Conservation (phyloP, 306 rosid species). For the Potentilla sterilis region DNA sequence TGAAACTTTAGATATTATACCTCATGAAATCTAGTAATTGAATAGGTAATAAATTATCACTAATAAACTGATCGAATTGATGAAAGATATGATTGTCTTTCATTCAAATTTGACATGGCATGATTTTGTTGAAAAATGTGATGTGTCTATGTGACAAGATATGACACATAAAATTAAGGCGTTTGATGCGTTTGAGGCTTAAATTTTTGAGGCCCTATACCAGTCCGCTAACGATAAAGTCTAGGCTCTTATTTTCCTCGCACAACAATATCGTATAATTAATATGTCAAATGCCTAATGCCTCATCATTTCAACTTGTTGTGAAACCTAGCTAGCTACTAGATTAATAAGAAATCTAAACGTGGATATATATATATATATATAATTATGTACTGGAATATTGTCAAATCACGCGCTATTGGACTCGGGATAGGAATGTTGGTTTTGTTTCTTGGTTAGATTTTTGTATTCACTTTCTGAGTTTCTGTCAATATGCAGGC, state of each 20-base stretch:
- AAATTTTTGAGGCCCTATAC: no score
- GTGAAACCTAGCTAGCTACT: not conserved
- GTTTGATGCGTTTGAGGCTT: no score
- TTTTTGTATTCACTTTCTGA: not conserved
- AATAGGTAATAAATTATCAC: no score
- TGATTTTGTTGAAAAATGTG: no score
- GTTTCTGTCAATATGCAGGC: constrained; percentile 40
- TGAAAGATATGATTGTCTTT: no score
- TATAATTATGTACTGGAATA: not conserved
- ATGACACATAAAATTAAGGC: no score
- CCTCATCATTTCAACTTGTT: not conserved
- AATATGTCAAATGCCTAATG: not conserved
- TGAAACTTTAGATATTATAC: no score
- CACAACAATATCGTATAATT: not conserved
- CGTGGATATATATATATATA: not conserved
- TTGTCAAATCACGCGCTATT: not conserved
- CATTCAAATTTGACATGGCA: no score
- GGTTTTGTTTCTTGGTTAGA: not conserved
- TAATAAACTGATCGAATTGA: no score
- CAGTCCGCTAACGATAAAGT: not conserved
- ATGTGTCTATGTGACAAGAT: no score
- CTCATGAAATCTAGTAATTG: no score
- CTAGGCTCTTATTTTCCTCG: not conserved
- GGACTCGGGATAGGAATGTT: not conserved
- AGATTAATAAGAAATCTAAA: not conserved